A percentile compares a stretch with the other conserved stretches of the same genome.
Evolutionary conservation across 2,329 filamentous ascomycete species (phyloP).

Genomic region (Clonostachys rosea): DNA sequence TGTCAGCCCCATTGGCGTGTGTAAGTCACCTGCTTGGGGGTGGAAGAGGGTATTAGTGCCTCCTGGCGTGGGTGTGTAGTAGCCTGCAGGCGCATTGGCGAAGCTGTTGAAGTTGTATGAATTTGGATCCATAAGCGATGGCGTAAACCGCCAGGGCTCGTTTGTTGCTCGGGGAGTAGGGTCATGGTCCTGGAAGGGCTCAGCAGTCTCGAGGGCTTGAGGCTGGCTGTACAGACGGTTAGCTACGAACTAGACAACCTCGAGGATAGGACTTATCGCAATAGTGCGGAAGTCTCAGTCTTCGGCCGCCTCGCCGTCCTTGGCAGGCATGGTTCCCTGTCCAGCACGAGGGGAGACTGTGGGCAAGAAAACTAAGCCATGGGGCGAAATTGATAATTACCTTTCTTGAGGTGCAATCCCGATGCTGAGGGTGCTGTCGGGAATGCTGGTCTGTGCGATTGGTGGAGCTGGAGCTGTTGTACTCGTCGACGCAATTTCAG

Average conservation of each 20-base stretch:
- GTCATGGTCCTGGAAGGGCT: slow-evolving; percentile 63
- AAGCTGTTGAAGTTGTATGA: slow-evolving; percentile 77
- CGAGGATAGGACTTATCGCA: not conserved
- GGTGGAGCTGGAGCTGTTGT: not conserved
- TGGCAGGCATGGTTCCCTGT: too few species aligned
- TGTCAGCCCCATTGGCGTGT: slow-evolving; percentile 54
- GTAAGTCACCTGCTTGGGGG: slow-evolving; percentile 78
- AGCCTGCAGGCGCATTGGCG: slow-evolving; percentile 73
- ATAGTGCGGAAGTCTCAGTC: slow-evolving; percentile 3
- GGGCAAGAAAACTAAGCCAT: not conserved
- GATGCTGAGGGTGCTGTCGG: not conserved
- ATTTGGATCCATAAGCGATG: slow-evolving; percentile 81
- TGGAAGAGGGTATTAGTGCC: slow-evolving; percentile 79
- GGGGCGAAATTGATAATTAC: not conserved
- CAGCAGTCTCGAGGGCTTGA: slow-evolving; percentile 13
- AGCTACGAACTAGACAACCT: not conserved
- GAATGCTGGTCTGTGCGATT: not conserved
- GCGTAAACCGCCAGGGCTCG: slow-evolving; percentile 84
- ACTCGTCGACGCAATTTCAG: slow-evolving; percentile 46
- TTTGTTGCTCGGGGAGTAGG: slow-evolving; percentile 75
- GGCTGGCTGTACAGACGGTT: slow-evolving; percentile 6
- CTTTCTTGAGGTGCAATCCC: not conserved
- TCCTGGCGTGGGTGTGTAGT: slow-evolving; percentile 85
- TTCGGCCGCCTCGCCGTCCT: not conserved
- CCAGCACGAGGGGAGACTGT: not conserved